A percentile compares a stretch with the other conserved stretches of the same genome.
Conservation (phyloP, 2,329 filamentous ascomycete species). For the Septoria petroselini region DNA sequence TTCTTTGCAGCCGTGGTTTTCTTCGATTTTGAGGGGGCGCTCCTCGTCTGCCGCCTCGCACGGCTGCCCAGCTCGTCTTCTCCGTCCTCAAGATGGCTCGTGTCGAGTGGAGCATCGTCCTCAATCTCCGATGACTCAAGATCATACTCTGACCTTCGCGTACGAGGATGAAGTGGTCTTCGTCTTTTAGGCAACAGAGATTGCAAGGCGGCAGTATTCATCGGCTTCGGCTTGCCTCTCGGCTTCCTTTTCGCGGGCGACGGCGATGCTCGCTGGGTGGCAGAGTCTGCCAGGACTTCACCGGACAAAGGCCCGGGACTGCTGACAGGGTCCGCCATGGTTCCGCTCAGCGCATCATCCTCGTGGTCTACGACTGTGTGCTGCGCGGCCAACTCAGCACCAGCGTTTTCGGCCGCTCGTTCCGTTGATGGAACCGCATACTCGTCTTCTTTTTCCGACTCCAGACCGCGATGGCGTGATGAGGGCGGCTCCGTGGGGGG, state of each 20-base stretch:
- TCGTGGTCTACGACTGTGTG: slow-evolving; percentile 21
- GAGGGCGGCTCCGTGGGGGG: slow-evolving; percentile 33
- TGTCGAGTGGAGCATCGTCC: slow-evolving; percentile 26
- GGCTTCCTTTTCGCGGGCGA: slow-evolving; percentile 23
- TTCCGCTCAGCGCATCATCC: slow-evolving; percentile 40
- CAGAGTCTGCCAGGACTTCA: slow-evolving; percentile 17
- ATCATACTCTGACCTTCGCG: slow-evolving; percentile 41
- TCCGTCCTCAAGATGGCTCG: slow-evolving; percentile 36
- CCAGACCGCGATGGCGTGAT: slow-evolving; percentile 25
- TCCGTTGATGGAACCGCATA: slow-evolving; percentile 24
- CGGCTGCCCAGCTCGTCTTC: slow-evolving; percentile 42
- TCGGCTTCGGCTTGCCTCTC: slow-evolving; percentile 33
- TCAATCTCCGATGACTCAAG: slow-evolving; percentile 40
- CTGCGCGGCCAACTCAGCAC: slow-evolving; percentile 23
- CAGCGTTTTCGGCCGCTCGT: slow-evolving; percentile 14
- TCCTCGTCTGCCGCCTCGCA: slow-evolving; percentile 26
- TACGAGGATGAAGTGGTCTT: slow-evolving; percentile 27
- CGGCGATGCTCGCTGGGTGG: slow-evolving; percentile 29
- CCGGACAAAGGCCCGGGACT: slow-evolving; percentile 31
- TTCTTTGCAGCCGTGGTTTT: slow-evolving; percentile 23
- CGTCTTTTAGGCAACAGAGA: slow-evolving; percentile 45
- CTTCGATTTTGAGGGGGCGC: slow-evolving; percentile 13
- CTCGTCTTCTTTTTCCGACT: slow-evolving; percentile 24
- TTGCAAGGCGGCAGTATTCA: slow-evolving; percentile 47
- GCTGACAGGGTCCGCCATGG: slow-evolving; percentile 45